These are phyloP conservation scores for Myrica gale DNA, from an alignment of 306 rosid species.

Conservation along the genomic window DNA sequence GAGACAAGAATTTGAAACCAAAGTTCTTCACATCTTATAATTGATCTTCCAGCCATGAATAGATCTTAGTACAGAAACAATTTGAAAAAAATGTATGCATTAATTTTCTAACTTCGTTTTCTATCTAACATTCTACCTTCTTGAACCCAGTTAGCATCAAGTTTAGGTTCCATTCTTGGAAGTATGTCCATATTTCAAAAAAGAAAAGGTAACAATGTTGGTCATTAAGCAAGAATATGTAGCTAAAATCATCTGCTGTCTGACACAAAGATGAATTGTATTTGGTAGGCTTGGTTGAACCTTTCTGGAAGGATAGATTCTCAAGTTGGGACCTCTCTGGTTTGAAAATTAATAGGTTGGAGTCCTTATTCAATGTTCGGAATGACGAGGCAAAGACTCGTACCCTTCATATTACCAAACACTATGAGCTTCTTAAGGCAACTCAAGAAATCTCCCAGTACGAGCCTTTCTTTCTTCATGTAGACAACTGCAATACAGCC, in stretches of 20 bases:
- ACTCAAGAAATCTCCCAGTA: slow-evolving; percentile 69
- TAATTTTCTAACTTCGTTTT: neutral
- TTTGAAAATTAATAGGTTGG: neutral
- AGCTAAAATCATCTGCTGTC: neutral
- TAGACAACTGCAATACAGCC: slow-evolving; percentile 69
- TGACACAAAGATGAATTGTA: neutral
- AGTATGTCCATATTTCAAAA: neutral
- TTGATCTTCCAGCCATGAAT: neutral
- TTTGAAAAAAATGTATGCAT: neutral
- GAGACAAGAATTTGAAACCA: neutral
- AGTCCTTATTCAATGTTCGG: neutral
- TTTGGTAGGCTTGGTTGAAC: neutral
- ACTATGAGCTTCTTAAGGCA: slow-evolving; percentile 80
- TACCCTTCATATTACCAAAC: slow-evolving; percentile 87
- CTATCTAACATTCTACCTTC: neutral
- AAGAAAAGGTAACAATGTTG: neutral
- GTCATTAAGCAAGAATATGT: neutral
- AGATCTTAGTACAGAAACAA: neutral
- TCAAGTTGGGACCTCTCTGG: neutral
- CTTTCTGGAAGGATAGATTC: neutral
- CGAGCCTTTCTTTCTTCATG: slow-evolving; percentile 80
- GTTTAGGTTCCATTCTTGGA: neutral
- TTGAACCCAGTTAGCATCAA: neutral
- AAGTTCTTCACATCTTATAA: neutral
- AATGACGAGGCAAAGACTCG: neutral